These are phyloP conservation scores for Aspergillus ochraceus DNA, from an alignment of 2,329 filamentous ascomycete species.

Conservation along the genomic window DNA sequence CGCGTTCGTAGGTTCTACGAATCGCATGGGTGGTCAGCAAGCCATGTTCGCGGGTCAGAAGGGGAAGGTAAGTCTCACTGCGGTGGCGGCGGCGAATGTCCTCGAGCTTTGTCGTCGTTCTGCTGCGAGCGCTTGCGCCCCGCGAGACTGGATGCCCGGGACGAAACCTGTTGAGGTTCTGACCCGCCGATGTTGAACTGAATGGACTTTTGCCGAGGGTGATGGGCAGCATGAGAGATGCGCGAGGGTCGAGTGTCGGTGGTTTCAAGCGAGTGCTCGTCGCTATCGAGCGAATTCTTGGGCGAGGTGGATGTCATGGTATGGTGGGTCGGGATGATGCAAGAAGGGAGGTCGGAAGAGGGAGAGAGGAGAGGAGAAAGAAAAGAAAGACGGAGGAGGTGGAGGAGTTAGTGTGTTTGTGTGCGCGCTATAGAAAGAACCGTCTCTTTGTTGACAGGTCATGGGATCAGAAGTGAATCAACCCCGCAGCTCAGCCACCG, in stretches of 20 bases:
- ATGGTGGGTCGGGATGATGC: not conserved
- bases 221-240: slow-evolving; percentile 25
- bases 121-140: slow-evolving; percentile 28
- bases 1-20: slow-evolving; percentile 61
- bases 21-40: not conserved
- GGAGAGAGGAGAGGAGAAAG: not conserved
- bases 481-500: slow-evolving; percentile 25
- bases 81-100: slow-evolving; percentile 42
- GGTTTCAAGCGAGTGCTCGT: slow-evolving; percentile 12
- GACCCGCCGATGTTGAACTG: slow-evolving; percentile 37
- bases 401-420: not conserved
- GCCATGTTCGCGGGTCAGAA: not conserved
- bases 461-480: not conserved
- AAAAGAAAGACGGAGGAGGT: not conserved
- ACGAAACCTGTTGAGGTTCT: slow-evolving; percentile 28
- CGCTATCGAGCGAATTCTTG: slow-evolving; percentile 4
- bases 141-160: slow-evolving; percentile 26
- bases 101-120: slow-evolving; percentile 25
- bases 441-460: not conserved
- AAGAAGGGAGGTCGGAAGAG: not conserved
- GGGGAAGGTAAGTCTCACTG: slow-evolving; percentile 30
- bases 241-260: slow-evolving; percentile 19
- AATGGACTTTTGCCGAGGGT: slow-evolving; percentile 37
- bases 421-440: not conserved
- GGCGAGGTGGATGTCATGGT: slow-evolving; percentile 12